A percentile compares a stretch with the other conserved stretches of the same genome.
Conservation (phyloP, 257 asterid species). For the Solanum neorickii region DNA sequence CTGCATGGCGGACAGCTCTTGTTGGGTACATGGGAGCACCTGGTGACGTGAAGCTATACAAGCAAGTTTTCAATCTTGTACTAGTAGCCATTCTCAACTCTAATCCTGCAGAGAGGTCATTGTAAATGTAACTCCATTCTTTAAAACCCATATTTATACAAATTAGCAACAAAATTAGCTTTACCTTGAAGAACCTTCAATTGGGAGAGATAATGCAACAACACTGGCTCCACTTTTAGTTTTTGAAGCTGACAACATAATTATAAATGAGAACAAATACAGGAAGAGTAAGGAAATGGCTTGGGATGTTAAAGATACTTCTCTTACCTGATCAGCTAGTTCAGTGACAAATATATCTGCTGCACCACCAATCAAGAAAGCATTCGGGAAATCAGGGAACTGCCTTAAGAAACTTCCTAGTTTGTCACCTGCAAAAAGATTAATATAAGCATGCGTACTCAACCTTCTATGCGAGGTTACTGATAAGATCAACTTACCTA, state of each 20-base stretch:
- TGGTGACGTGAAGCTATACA: slow-evolving; percentile 95
- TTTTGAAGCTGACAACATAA: slow-evolving; percentile 59
- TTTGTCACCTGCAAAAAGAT: slow-evolving; percentile 46
- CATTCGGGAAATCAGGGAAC: slow-evolving; percentile 80
- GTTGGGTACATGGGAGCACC: slow-evolving; percentile 99
- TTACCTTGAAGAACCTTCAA: slow-evolving; percentile 65
- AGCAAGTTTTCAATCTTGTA: slow-evolving; percentile 79
- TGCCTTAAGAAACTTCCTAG: slow-evolving; percentile 67
- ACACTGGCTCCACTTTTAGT: slow-evolving; percentile 94
- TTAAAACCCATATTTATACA: background rate
- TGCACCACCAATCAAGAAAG: slow-evolving; percentile 75
- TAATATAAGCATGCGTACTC: background rate
- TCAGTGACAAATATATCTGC: slow-evolving; percentile 74
- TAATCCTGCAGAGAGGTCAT: slow-evolving; percentile 40
- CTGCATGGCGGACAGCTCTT: slow-evolving; percentile 95
- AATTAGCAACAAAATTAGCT: background rate
- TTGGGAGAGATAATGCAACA: slow-evolving; percentile 85
- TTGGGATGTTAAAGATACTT: background rate
- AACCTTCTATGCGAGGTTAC: slow-evolving; percentile 3
- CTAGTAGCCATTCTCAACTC: slow-evolving; percentile 86
- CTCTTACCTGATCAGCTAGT: slow-evolving; percentile 78
- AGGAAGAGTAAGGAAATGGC: background rate
- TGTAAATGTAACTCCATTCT: background rate
- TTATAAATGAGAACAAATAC: background rate
- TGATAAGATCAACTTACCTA: slow-evolving; percentile 33